phyloP scores from a whole-genome alignment of 306 rosid genomes.

The Trifolium dubium region DNA sequence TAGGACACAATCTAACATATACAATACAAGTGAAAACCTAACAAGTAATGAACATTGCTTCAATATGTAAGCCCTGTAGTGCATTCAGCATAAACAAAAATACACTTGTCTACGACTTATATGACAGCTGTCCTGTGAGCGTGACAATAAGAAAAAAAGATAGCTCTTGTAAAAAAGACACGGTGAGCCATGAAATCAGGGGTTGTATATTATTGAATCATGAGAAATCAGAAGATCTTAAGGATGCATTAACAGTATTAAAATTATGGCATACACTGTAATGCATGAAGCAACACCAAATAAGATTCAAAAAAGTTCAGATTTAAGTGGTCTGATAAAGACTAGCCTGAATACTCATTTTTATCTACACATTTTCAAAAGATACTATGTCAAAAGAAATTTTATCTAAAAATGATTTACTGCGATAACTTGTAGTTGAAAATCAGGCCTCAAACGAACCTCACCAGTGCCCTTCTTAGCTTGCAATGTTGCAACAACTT shows the following conservation, averaged over 20 bases:
- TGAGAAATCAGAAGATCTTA: conserved; percentile 12
- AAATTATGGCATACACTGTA: conserved; percentile 18
- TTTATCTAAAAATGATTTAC: conserved; percentile 25
- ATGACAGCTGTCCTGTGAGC: not conserved
- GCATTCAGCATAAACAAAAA: conserved; percentile 4
- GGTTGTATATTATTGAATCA: not conserved
- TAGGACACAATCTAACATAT: not conserved
- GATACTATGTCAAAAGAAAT: conserved; percentile 3
- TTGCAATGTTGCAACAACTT: conserved; percentile 76
- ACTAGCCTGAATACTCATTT: not conserved
- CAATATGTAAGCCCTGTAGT: not conserved
- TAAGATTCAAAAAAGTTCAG: conserved; percentile 15
- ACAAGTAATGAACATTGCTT: not conserved
- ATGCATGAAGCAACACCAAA: not conserved
- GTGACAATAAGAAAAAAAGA: conserved; percentile 8
- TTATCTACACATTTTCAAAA: not conserved
- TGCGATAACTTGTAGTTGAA: conserved; percentile 1
- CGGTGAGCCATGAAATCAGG: not conserved
- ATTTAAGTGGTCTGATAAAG: conserved; percentile 9
- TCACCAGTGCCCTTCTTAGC: conserved; percentile 96
- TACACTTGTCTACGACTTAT: not conserved
- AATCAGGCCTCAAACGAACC: conserved; percentile 66
- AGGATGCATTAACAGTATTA: not conserved
- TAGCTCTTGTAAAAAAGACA: not conserved
- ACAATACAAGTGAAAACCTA: not conserved